Evolutionary conservation across 1,284 basidiomycete species (phyloP).

Genomic region (Ganoderma lucidum): DNA sequence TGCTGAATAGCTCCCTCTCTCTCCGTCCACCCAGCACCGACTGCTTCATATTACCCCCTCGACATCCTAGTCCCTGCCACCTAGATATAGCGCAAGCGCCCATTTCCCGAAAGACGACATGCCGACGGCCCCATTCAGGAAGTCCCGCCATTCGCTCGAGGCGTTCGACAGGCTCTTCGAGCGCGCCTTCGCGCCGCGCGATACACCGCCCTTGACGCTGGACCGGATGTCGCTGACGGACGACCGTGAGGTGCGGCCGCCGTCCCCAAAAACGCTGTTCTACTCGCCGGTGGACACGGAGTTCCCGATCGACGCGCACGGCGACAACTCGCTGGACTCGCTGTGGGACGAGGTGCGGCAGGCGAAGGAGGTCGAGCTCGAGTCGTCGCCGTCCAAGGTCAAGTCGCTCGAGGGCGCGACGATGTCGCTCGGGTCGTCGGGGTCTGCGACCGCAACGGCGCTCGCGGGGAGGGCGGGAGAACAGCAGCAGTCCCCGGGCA

Average conservation of each 20-base stretch:
- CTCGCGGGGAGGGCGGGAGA: conserved; percentile 32
- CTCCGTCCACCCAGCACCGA: not conserved
- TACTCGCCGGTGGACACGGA: conserved; percentile 30
- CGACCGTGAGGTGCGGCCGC: conserved; percentile 15
- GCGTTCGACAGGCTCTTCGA: conserved; percentile 35
- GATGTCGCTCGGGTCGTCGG: conserved; percentile 1
- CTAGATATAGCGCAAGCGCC: conserved; percentile 1
- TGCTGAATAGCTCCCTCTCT: conserved; percentile 9
- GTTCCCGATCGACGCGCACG: conserved; percentile 24
- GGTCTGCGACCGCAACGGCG: conserved; percentile 1
- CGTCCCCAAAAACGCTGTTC: conserved; percentile 38
- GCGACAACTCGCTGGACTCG: conserved; percentile 54
- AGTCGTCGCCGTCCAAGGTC: conserved; percentile 69
- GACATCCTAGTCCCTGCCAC: not conserved
- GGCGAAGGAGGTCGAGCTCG: conserved; percentile 68
- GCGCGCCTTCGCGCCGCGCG: conserved; percentile 32
- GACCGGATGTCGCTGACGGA: conserved; percentile 19
- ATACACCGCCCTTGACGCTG: conserved; percentile 13
- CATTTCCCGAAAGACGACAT: conserved; percentile 12
- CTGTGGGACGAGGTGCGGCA: conserved; percentile 70
- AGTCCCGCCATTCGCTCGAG: conserved; percentile 34
- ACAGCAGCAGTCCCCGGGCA: conserved; percentile 31
- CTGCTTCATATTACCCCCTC: not conserved
- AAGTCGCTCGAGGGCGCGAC: conserved; percentile 58
- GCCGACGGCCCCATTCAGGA: conserved; percentile 25